Evolutionary conservation across 495 filamentous ascomycete species (phyloP).

Genomic region (Tuber umbilicatum): DNA sequence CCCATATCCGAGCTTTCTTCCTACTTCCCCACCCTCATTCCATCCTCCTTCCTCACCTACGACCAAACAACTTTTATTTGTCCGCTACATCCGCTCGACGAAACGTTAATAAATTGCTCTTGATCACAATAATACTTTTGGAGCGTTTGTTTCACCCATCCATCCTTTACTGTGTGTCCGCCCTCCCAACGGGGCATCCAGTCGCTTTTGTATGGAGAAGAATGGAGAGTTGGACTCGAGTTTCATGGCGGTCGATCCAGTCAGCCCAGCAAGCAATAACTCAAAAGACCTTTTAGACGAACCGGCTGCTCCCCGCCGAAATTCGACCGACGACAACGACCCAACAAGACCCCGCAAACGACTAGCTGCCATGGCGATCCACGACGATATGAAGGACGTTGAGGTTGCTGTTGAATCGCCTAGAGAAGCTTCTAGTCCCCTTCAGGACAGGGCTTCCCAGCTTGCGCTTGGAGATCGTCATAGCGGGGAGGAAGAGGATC

Average conservation of each 20-base stretch:
- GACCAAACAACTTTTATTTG: neutral
- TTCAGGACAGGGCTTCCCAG: slow-evolving; percentile 20
- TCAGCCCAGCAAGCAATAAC: slow-evolving; percentile 39
- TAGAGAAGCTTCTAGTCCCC: slow-evolving; percentile 5
- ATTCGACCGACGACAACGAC: slow-evolving; percentile 43
- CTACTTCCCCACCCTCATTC: neutral
- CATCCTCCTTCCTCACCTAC: neutral
- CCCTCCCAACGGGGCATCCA: slow-evolving; percentile 36
- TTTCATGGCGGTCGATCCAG: slow-evolving; percentile 40
- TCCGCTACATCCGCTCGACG: neutral
- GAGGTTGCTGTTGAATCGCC: slow-evolving; percentile 20
- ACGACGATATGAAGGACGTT: slow-evolving; percentile 35
- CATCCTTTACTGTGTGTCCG: slow-evolving; percentile 25
- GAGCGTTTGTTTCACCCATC: slow-evolving; percentile 4
- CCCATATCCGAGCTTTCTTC: slow-evolving; percentile 1
- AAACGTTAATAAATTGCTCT: neutral
- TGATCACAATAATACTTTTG: neutral
- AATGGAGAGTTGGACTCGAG: slow-evolving; percentile 41
- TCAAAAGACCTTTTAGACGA: slow-evolving; percentile 42
- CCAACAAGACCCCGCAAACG: slow-evolving; percentile 39
- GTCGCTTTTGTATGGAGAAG: slow-evolving; percentile 40
- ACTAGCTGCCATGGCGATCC: slow-evolving; percentile 40
- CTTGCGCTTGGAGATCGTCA: slow-evolving; percentile 21
- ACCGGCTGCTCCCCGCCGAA: slow-evolving; percentile 41
- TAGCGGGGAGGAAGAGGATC: slow-evolving; percentile 25